A percentile compares a stretch with the other conserved stretches of the same genome.
phyloP scores from a whole-genome alignment of 495 filamentous ascomycete species.

The Penicillium herquei region DNA sequence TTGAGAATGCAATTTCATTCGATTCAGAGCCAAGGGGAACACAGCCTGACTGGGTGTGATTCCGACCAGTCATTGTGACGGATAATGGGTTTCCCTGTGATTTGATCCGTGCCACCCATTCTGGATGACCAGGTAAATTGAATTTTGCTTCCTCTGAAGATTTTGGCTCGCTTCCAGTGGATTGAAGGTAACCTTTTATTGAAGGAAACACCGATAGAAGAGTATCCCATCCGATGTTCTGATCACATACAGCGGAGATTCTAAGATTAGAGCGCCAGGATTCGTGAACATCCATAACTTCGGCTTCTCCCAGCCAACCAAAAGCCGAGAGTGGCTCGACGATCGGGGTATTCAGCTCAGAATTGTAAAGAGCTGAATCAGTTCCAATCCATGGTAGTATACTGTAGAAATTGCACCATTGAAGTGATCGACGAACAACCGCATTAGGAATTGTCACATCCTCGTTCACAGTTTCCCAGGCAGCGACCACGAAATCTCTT shows the following conservation, averaged over 20 bases:
- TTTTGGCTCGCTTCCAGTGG: conserved; percentile 18
- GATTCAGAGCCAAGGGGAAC: conserved; percentile 55
- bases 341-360: conserved; percentile 32
- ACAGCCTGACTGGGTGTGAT: conserved; percentile 52
- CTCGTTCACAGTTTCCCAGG: conserved; percentile 57
- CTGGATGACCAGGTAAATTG: conserved; percentile 35
- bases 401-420: conserved; percentile 59
- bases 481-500: conserved; percentile 44
- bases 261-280: conserved; percentile 46
- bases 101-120: conserved; percentile 38
- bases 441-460: conserved; percentile 46
- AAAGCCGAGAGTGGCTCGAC: conserved; percentile 52
- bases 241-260: conserved; percentile 20
- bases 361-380: conserved; percentile 40
- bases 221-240: conserved; percentile 25
- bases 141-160: conserved; percentile 6
- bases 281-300: conserved; percentile 52
- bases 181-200: conserved; percentile 26
- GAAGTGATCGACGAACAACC: conserved; percentile 49
- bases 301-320: conserved; percentile 54
- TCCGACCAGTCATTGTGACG: conserved; percentile 42
- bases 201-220: conserved; percentile 29
- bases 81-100: conserved; percentile 48
- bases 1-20: conserved; percentile 42
- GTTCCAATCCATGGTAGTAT: conserved; percentile 51